Percentiles rank a stretch among this genome's conserved stretches.
Evolutionary conservation across 2,329 filamentous ascomycete species (phyloP).

Genomic region (Ceratocystis alfenasii): DNA sequence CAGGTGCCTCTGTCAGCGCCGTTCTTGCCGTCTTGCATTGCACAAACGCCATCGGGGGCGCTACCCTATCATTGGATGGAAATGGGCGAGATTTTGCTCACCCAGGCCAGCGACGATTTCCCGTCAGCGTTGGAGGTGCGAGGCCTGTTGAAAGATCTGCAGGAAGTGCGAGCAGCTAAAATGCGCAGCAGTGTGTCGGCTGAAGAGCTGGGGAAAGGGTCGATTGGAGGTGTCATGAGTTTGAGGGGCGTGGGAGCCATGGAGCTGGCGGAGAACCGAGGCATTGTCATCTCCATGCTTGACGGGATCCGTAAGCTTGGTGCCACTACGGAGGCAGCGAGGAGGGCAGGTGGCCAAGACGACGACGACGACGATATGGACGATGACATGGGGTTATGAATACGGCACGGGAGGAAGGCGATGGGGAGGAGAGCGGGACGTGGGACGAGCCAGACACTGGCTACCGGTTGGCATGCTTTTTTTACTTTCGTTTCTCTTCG

Average conservation of each 20-base stretch:
- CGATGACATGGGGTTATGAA: conserved; percentile 18
- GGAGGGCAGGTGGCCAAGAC: conserved; percentile 60
- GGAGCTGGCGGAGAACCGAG: conserved; percentile 79
- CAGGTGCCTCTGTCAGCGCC: conserved; percentile 48
- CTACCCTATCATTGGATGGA: conserved; percentile 96
- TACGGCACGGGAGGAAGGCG: neutral
- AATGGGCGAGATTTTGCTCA: conserved; percentile 73
- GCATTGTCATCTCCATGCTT: conserved; percentile 73
- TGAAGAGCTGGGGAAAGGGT: conserved; percentile 46
- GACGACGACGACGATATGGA: conserved; percentile 47
- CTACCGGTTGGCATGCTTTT: too few relatives aligned
- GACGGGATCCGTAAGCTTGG: conserved; percentile 79
- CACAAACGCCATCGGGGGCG: conserved; percentile 52
- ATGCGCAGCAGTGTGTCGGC: conserved; percentile 62
- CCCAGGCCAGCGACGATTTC: conserved; percentile 75
- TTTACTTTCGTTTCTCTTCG: too few relatives aligned
- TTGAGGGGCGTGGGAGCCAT: conserved; percentile 72
- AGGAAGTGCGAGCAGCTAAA: conserved; percentile 83
- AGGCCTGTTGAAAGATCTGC: conserved; percentile 63
- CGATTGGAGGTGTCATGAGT: conserved; percentile 55
- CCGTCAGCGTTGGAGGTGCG: conserved; percentile 60
- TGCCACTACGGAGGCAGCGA: conserved; percentile 62
- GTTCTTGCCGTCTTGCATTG: conserved; percentile 65
- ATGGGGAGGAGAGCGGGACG: neutral
- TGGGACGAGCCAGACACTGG: too few relatives aligned